Evolutionary conservation across 2,329 filamentous ascomycete genomes (phyloP), one percentile per base, ranked within the genome.

Genomic region (Gaeumannomyces tritici): DNA sequence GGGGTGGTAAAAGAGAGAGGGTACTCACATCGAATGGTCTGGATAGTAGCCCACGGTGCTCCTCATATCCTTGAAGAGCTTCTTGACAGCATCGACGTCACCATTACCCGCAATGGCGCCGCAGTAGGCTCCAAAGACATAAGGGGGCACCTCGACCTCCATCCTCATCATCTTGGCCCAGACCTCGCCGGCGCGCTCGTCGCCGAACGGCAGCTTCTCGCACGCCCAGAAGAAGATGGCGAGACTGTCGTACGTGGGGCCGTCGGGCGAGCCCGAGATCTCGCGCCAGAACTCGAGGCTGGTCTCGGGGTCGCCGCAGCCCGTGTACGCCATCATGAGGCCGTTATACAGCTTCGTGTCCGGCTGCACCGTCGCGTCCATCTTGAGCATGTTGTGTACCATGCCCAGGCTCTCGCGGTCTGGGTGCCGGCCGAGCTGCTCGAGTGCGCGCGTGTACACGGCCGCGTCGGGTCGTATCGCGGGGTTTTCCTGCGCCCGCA

Each of bases 371-470:
- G 85, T 83, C n/a, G 87, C 82, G 73, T 99, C 95, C 73, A 97
- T 87, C 76, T 96, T 98, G 67, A 97, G 81, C 85, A 96, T 93
- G 71, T 97, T 96, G 76, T 96, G 89, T 2, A 96, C 84, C 65
- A 89, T 84, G 63, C 86, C 84, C 26, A 97, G 77, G 55, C 86
- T 86, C 62, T 90, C 86, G 28, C 47, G 11, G 33, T 77, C 76
- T 54, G 64, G 56, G 62, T 79, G 74, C n/a, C 74, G 73, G 4
- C 88, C 87, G 28, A 96, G 83, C 2, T 91, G 90, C 64, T 90
- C 84, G 63, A 98, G 88, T 65, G 88, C 93, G 42, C 81, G 77
- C 4, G 90, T 82, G 71, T 99, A 99, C 6, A 89, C 89, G 57
- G 90, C 86, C 12, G 83, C 74, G 3, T 80, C 87, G 0, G 95